These are phyloP conservation scores for Ulota crispa DNA, from an alignment of 225 moss, liverwort and hornwort species.

Conservation along the genomic window DNA sequence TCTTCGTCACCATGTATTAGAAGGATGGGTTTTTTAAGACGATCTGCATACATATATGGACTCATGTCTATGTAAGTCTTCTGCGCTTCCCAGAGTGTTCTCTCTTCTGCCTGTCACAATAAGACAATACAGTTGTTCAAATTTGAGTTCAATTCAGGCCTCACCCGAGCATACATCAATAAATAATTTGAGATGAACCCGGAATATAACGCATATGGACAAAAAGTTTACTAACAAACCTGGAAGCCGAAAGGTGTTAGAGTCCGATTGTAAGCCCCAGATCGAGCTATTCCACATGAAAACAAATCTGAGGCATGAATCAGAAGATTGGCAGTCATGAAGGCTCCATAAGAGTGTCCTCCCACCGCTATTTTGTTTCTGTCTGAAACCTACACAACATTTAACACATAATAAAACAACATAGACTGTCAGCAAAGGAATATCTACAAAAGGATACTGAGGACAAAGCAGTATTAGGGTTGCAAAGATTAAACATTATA, in stretches of 20 bases:
- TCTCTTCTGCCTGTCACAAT: slow-evolving; percentile 77
- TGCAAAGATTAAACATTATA: slow-evolving; percentile 11
- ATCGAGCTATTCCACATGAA: slow-evolving; percentile 90
- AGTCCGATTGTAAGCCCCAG: slow-evolving; percentile 96
- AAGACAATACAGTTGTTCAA: slow-evolving; percentile 17
- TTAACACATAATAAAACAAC: not conserved
- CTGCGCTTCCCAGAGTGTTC: slow-evolving; percentile 91
- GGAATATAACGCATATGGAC: not conserved
- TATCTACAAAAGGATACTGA: not conserved
- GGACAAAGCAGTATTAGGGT: not conserved
- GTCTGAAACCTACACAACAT: slow-evolving; percentile 63
- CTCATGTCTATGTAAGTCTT: slow-evolving; percentile 98
- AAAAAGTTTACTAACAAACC: slow-evolving; percentile 41
- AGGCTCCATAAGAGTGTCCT: slow-evolving; percentile 98
- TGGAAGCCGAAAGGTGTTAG: slow-evolving; percentile 98
- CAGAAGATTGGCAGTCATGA: slow-evolving; percentile 98
- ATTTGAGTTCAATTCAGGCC: not conserved
- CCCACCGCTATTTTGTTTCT: slow-evolving; percentile 83
- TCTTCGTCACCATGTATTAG: slow-evolving; percentile 96
- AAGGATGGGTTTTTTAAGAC: slow-evolving; percentile 87
- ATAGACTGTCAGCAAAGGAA: not conserved
- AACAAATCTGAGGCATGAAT: slow-evolving; percentile 87
- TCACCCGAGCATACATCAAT: not conserved
- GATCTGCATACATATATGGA: slow-evolving; percentile 91
- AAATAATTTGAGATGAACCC: not conserved